Evolutionary conservation across 2,329 filamentous ascomycete species (phyloP).

Genomic region (Calonectria henricotiae): DNA sequence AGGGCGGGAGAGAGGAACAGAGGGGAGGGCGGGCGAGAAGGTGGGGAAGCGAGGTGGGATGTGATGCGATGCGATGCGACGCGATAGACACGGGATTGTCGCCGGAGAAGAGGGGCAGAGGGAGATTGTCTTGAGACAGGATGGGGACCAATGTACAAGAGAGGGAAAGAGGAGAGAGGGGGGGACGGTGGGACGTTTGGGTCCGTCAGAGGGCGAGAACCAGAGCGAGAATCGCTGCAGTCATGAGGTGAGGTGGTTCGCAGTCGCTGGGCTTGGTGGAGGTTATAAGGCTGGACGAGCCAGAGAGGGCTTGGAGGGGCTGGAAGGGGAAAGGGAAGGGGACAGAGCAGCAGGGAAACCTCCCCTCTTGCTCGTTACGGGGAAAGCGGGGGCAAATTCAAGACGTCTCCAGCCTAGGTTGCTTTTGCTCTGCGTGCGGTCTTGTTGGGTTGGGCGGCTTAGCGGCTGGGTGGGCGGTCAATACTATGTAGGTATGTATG

Average conservation of each 20-base stretch:
- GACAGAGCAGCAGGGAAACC: slow-evolving; percentile 10
- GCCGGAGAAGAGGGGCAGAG: slow-evolving; percentile 22
- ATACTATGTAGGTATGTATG: neutral
- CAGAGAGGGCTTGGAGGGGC: slow-evolving; percentile 22
- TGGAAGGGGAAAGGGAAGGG: slow-evolving; percentile 16
- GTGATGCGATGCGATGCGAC: slow-evolving; percentile 35
- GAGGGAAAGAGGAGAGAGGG: slow-evolving; percentile 32
- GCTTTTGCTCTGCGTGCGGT: slow-evolving; percentile 18
- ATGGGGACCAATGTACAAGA: slow-evolving; percentile 6
- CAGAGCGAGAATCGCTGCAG: slow-evolving; percentile 48
- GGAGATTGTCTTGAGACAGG: slow-evolving; percentile 5
- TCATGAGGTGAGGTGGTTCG: slow-evolving; percentile 48
- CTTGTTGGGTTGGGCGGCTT: slow-evolving; percentile 28
- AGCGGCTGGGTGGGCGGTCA: slow-evolving; percentile 26
- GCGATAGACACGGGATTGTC: slow-evolving; percentile 31
- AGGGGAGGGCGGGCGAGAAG: slow-evolving; percentile 22
- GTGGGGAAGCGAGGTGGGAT: slow-evolving; percentile 32
- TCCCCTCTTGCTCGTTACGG: slow-evolving; percentile 29
- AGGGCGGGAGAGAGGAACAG: slow-evolving; percentile 13
- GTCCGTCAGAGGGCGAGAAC: slow-evolving; percentile 51
- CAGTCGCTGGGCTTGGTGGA: slow-evolving; percentile 38
- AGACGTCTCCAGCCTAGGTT: slow-evolving; percentile 9
- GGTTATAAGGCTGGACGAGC: slow-evolving; percentile 37
- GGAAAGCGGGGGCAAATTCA: slow-evolving; percentile 16
- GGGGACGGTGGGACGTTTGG: slow-evolving; percentile 45